Base-by-base conservation (phyloP, 176 grass and related monocot species). In the Oryza rufipogon region DNA sequence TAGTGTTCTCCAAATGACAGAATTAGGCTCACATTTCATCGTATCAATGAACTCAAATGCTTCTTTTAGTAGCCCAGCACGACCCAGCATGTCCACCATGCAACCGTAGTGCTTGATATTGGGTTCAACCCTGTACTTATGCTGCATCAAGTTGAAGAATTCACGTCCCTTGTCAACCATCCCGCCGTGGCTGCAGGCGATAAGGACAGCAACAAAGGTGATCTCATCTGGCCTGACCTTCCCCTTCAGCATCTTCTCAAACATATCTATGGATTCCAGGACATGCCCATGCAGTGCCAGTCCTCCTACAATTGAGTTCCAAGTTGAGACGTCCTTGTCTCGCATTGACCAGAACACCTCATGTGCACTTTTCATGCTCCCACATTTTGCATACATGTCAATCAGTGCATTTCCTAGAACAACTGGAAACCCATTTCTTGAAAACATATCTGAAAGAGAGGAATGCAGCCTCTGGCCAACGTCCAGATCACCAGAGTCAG, bases 11-110 rank as follows among this genome's bases (percentile, higher is more conserved):
- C 92, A 95, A 33, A 95, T 85, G 32, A 98, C 73, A 76, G 87
- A 75, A 84, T 98, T 98, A 68, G 92, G 89, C 73, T 95, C 85
- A 11, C 90, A 70, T 81, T 93, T 95, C 95, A 95, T 93, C 42
- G 66, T 77, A 54, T 82, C 76, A 11, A 98, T 77, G 80, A 98
- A 91, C 49, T 95, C 72, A 74, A 95, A 95, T 20, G 92, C 92
- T 79, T 98, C 91, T 79, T 93, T 90, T 60, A 98, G 82, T 66
- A 98, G 73, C 2, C 95, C 95, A 0, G 89, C 92, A 12, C 92
- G 92, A 48, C 92, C 89, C 44, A 98, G 88, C 80, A 98, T 91
- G 73, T 98, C 95, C 60, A 98, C 92, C 91, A 98, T 87, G 60
- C 91, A 91, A 47, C 95, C 92, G 1, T 90, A 91, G 76, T 98